A percentile compares a stretch with the other conserved stretches of the same genome.
phyloP scores from a whole-genome alignment of 23 red algal species.

The Gracilaria gracilis region DNA sequence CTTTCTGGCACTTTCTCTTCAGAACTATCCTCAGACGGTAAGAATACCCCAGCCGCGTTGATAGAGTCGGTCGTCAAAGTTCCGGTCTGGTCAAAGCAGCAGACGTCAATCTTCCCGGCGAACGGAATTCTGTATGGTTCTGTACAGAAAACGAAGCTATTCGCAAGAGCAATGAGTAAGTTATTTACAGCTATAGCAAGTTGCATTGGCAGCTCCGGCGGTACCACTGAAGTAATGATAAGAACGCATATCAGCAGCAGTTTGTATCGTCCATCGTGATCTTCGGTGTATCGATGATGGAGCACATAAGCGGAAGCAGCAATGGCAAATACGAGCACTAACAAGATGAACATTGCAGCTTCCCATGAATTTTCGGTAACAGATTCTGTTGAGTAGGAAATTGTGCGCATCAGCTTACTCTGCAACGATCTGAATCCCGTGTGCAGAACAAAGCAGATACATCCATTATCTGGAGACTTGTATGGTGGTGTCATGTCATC shows the following conservation, averaged over 20 bases:
- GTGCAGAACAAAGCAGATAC: conserved; percentile 89
- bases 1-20: neutral
- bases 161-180: conserved; percentile 82
- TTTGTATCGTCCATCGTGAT: conserved; percentile 81
- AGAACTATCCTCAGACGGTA: conserved; percentile 3
- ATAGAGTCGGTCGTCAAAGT: conserved; percentile 94
- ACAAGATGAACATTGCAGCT: conserved; percentile 86
- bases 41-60: conserved; percentile 65
- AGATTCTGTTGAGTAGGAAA: conserved; percentile 91
- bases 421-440: conserved; percentile 97
- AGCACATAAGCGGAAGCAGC: conserved; percentile 96
- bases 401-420: conserved; percentile 98
- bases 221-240: conserved; percentile 97
- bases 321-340: conserved; percentile 94
- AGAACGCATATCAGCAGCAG: conserved; percentile 92
- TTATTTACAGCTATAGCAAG: conserved; percentile 94
- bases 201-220: conserved; percentile 97
- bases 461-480: conserved; percentile 77
- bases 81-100: conserved; percentile 99
- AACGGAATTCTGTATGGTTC: conserved; percentile 97
- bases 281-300: conserved; percentile 73
- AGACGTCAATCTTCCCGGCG: conserved; percentile 96
- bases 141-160: conserved; percentile 94
- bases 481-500: conserved; percentile 30
- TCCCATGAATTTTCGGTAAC: conserved; percentile 92